Evolutionary conservation across 768 basidiomycete genomes (phyloP).

Genomic region (Tylopilus cervinicoccineus): DNA sequence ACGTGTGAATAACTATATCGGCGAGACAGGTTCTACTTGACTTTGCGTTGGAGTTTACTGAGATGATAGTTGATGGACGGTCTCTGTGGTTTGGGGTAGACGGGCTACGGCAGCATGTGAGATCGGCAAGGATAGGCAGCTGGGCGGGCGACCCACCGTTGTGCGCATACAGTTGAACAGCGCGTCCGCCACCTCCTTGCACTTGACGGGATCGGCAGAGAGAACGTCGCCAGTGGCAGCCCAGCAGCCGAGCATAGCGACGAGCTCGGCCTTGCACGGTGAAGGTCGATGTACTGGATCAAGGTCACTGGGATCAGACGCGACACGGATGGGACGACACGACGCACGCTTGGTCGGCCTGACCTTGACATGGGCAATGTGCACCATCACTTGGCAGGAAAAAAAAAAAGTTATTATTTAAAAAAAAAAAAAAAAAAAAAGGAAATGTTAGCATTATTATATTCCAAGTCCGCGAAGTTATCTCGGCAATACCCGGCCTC

Average conservation of each 20-base stretch:
- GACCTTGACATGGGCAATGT: slow-evolving; percentile 79
- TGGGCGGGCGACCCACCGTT: slow-evolving; percentile 50
- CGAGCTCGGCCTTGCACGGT: slow-evolving; percentile 47
- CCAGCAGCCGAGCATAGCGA: slow-evolving; percentile 84
- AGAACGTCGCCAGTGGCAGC: slow-evolving; percentile 65
- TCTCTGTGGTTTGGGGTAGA: slow-evolving; percentile 60
- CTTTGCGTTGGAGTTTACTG: slow-evolving; percentile 69
- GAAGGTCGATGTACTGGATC: slow-evolving; percentile 10
- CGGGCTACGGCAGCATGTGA: slow-evolving; percentile 44
- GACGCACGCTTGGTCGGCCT: slow-evolving; percentile 66
- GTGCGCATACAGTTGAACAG: slow-evolving; percentile 84
- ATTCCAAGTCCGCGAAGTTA: slow-evolving; percentile 9
- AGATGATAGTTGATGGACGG: slow-evolving; percentile 90
- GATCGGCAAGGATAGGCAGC: not conserved
- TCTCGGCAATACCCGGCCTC: slow-evolving; percentile 16
- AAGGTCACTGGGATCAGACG: not conserved
- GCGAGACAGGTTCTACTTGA: slow-evolving; percentile 48
- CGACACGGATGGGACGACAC: not conserved
- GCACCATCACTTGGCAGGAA: slow-evolving; percentile 42
- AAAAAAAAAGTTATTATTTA: not conserved
- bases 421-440: not conserved
- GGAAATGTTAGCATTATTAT: not conserved
- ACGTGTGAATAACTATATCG: slow-evolving; percentile 16
- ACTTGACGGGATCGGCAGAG: slow-evolving; percentile 42
- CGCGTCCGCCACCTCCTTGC: slow-evolving; percentile 54